Conservation (phyloP, 257 asterid genomes). For the Nicotiana paniculata region DNA sequence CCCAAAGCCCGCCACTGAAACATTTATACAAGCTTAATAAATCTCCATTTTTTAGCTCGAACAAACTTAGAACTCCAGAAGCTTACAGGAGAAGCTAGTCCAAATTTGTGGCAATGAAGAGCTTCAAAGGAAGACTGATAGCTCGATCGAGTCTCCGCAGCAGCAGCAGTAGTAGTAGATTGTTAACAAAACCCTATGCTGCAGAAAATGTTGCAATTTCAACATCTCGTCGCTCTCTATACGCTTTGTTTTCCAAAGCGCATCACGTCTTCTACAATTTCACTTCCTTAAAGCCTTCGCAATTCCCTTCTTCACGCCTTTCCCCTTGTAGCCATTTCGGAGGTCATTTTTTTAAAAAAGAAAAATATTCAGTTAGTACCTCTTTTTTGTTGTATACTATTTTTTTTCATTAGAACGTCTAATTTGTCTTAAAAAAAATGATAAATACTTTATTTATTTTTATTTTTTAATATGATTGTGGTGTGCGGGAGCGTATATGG, state of each 20-base stretch:
- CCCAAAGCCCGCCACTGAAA: no score
- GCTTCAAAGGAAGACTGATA: constrained; percentile 29
- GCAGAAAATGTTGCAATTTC: constrained; percentile 11
- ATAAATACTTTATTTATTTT: no score
- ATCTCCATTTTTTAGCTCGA: neutral
- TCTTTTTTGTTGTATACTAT: neutral
- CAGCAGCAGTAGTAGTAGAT: constrained; percentile 18
- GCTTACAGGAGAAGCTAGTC: neutral
- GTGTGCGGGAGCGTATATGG: no score
- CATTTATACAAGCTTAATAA: no score
- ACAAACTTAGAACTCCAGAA: neutral
- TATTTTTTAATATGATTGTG: no score
- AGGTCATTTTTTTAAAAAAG: constrained; percentile 30
- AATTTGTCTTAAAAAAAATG: no score
- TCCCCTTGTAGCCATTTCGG: constrained; percentile 26
- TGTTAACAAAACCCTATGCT: constrained; percentile 27
- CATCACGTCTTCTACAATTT: constrained; percentile 11
- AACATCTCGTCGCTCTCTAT: constrained; percentile 24
- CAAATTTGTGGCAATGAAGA: constrained; percentile 30
- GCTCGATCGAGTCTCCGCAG: constrained; percentile 26
- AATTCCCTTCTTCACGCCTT: constrained; percentile 13
- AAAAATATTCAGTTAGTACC: neutral
- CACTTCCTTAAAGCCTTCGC: constrained; percentile 15
- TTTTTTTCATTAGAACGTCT: neutral
- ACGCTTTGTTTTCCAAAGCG: constrained; percentile 22